A percentile compares a stretch with the other conserved stretches of the same genome.
phyloP scores from a whole-genome alignment of 1,284 basidiomycete genomes.

The Ustilago xerochloae region DNA sequence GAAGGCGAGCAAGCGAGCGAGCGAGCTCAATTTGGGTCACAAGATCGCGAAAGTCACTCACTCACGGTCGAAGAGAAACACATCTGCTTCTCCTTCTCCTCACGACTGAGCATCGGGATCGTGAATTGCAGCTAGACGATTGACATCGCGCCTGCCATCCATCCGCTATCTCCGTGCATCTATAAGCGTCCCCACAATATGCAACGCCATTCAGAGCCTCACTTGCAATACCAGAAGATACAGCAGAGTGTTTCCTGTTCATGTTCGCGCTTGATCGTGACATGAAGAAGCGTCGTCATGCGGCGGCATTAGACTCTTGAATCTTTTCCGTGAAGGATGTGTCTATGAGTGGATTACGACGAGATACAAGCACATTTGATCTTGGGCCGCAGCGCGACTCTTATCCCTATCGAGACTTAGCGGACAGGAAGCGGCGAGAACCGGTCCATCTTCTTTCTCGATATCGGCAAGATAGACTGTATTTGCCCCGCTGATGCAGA shows the following conservation, averaged over 20 bases:
- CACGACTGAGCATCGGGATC: slow-evolving; percentile 3
- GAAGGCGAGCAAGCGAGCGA: no score
- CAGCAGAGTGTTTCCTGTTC: no score
- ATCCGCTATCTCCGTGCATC: slow-evolving; percentile 1
- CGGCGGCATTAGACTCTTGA: no score
- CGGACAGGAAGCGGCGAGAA: slow-evolving; percentile 33
- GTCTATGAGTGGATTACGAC: not conserved
- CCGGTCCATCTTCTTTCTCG: slow-evolving; percentile 21
- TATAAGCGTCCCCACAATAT: slow-evolving; percentile 20
- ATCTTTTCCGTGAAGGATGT: no score
- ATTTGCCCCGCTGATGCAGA: slow-evolving; percentile 21
- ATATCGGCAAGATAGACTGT: slow-evolving; percentile 14
- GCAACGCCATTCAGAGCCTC: no score
- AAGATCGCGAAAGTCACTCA: not conserved
- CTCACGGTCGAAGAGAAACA: not conserved
- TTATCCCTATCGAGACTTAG: not conserved
- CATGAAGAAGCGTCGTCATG: no score
- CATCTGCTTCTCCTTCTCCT: no score
- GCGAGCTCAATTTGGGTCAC: no score
- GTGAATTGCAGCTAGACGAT: slow-evolving; percentile 3
- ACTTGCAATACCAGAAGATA: no score
- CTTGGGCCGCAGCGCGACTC: not conserved
- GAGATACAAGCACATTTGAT: not conserved
- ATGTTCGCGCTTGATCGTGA: not conserved
- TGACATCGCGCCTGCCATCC: no score